phyloP scores from a whole-genome alignment of 1,139 yeast genomes.

The Protomyces arabidopsidicola region DNA sequence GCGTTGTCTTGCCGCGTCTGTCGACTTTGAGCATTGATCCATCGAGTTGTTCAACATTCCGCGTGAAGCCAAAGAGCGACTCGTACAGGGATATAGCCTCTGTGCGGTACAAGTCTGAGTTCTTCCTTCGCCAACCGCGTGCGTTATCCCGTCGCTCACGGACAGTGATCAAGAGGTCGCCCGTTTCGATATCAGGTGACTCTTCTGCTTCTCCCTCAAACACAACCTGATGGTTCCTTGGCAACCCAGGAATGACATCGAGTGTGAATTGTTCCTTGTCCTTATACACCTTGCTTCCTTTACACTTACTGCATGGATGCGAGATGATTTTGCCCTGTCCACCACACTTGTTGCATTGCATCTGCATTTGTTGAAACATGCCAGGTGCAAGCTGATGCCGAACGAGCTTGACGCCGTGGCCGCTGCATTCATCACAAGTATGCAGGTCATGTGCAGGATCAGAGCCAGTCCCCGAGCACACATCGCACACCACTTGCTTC shows the following conservation, averaged over 20 bases:
- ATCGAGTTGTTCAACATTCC: conserved; percentile 64
- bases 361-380: conserved; percentile 79
- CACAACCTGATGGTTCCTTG: conserved; percentile 55
- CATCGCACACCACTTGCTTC: conserved; percentile 67
- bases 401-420: conserved; percentile 65
- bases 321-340: conserved; percentile 70
- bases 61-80: conserved; percentile 66
- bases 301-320: conserved; percentile 62
- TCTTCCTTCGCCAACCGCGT: conserved; percentile 82
- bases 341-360: conserved; percentile 69
- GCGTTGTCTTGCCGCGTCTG: conserved; percentile 53
- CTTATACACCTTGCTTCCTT: conserved; percentile 62
- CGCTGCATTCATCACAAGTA: conserved; percentile 63
- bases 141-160: conserved; percentile 54
- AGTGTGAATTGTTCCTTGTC: conserved; percentile 57
- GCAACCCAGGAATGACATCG: conserved; percentile 65
- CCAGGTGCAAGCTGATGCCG: conserved; percentile 81
- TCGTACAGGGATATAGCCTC: conserved; percentile 71
- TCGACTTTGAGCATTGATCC: conserved; percentile 49
- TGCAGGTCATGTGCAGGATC: conserved; percentile 62
- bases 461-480: conserved; percentile 80
- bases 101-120: conserved; percentile 67
- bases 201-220: conserved; percentile 78
- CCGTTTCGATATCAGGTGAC: conserved; percentile 74
- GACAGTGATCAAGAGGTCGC: conserved; percentile 63